These are phyloP conservation scores for Marchantia polymorpha DNA, from an alignment of 225 moss, liverwort and hornwort species.

Conservation along the genomic window DNA sequence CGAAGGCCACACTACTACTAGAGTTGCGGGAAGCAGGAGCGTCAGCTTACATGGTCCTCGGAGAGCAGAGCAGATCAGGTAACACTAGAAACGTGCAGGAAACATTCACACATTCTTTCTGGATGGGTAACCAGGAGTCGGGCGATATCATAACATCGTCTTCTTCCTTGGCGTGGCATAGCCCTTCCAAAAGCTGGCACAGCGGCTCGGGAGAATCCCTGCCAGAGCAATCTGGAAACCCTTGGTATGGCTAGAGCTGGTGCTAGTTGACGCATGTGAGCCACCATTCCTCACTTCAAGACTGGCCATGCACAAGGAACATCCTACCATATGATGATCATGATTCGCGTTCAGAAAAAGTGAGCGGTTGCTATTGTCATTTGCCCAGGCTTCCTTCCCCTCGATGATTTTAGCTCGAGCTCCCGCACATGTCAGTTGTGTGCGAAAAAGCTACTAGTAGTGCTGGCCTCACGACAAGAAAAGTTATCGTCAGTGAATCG, in stretches of 20 bases:
- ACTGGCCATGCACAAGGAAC: slow-evolving; percentile 4
- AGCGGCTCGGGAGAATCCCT: background rate
- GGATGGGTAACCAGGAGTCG: background rate
- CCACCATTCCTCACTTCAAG: background rate
- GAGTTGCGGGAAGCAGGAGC: background rate
- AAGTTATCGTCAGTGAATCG: background rate
- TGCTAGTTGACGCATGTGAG: background rate
- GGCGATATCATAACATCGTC: background rate
- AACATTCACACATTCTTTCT: background rate
- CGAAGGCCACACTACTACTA: too few relatives aligned
- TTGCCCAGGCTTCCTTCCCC: background rate
- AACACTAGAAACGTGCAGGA: background rate
- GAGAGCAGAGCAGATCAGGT: background rate
- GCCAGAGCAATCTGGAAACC: background rate
- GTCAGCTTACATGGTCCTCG: background rate
- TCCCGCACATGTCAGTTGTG: slow-evolving; percentile 4
- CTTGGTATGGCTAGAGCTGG: background rate
- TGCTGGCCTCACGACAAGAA: slow-evolving; percentile 4
- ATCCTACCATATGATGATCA: background rate
- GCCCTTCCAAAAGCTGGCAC: background rate
- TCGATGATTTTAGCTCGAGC: background rate
- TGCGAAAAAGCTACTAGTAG: background rate
- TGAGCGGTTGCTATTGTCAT: background rate
- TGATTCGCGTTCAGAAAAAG: background rate
- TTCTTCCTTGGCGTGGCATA: background rate